Conservation (phyloP, 805 yeast genomes). For the Suhomyces faveliae region DNA sequence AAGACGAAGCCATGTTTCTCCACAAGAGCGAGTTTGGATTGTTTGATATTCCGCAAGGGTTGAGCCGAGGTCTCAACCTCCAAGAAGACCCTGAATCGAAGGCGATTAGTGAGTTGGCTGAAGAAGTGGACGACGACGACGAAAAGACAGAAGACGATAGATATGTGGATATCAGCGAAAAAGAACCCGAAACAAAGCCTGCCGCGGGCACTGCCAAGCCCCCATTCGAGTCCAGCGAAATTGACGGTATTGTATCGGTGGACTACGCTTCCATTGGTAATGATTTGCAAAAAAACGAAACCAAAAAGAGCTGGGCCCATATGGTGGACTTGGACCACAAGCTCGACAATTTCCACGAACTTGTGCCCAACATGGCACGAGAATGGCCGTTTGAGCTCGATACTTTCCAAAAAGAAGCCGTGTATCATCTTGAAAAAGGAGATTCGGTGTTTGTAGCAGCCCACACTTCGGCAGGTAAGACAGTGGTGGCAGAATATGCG, state of each 20-base stretch:
- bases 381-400: conserved; percentile 95
- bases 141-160: conserved; percentile 1
- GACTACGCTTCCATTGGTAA: conserved; percentile 28
- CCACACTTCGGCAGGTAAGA: conserved; percentile 97
- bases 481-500: conserved; percentile 97
- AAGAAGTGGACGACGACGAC: conserved; percentile 12
- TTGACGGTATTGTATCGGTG: conserved; percentile 43
- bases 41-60: conserved; percentile 80
- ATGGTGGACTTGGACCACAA: conserved; percentile 83
- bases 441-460: conserved; percentile 99
- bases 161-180: neutral
- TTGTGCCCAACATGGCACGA: conserved; percentile 91
- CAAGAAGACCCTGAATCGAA: conserved; percentile 8
- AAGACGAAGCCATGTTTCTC: conserved; percentile 39
- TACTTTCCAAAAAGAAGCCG: conserved; percentile 94
- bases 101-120: conserved; percentile 12
- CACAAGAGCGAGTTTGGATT: conserved; percentile 74
- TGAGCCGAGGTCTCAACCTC: conserved; percentile 63
- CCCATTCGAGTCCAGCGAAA: conserved; percentile 42
- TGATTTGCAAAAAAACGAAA: conserved; percentile 22
- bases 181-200: neutral
- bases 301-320: conserved; percentile 86
- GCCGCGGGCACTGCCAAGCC: neutral
- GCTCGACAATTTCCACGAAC: conserved; percentile 78
- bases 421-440: conserved; percentile 93